These are phyloP conservation scores for Cyclostephanos invisitatus DNA, from an alignment of 108 stramenopile species.

Conservation along the genomic window DNA sequence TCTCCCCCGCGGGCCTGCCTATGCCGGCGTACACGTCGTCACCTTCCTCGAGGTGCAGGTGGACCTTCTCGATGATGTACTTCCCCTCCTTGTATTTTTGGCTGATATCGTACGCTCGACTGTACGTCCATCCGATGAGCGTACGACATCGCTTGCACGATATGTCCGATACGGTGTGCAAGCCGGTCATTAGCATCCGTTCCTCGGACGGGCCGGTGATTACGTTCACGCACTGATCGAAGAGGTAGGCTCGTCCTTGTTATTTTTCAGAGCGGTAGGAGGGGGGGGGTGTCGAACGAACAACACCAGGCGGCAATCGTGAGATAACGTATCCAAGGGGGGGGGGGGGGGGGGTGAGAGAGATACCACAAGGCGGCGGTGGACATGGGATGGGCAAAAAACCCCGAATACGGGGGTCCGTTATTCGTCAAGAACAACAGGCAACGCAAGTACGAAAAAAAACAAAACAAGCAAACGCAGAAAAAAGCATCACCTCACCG, in stretches of 20 bases:
- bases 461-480: background rate
- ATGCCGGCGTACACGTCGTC: constrained; percentile 64
- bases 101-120: constrained; percentile 78
- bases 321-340: too few relatives aligned
- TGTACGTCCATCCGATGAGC: constrained; percentile 95
- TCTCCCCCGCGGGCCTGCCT: constrained; percentile 70
- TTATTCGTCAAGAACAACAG: too few relatives aligned
- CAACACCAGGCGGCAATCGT: too few relatives aligned
- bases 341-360: too few relatives aligned
- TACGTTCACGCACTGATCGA: constrained; percentile 90
- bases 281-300: background rate
- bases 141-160: constrained; percentile 87
- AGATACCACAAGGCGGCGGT: too few relatives aligned
- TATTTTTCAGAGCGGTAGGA: background rate
- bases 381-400: too few relatives aligned
- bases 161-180: constrained; percentile 93
- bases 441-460: too few relatives aligned
- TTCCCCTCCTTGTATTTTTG: constrained; percentile 97
- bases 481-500: constrained; percentile 54
- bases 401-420: too few relatives aligned
- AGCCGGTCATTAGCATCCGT: constrained; percentile 88
- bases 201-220: constrained; percentile 76
- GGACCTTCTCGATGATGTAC: constrained; percentile 91
- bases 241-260: constrained; percentile 84
- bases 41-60: constrained; percentile 79